Conservation (phyloP, 768 basidiomycete species). For the Suillus weaverae region DNA sequence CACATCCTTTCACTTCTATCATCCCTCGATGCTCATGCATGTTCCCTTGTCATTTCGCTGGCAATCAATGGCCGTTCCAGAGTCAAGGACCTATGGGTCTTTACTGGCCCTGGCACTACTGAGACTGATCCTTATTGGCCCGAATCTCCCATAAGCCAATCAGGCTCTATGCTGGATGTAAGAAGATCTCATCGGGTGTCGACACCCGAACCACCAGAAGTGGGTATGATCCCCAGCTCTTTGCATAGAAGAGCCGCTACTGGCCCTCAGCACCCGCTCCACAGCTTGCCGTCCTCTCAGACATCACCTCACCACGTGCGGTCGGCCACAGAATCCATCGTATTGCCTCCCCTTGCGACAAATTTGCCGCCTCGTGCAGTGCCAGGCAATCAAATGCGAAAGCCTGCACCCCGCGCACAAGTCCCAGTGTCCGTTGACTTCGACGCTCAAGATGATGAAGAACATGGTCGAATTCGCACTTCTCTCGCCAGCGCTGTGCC, state of each 20-base stretch:
- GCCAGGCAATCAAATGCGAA: constrained; percentile 49
- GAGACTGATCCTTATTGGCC: constrained; percentile 34
- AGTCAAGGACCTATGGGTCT: constrained; percentile 78
- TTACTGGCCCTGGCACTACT: constrained; percentile 52
- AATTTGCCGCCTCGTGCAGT: constrained; percentile 24
- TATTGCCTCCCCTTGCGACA: constrained; percentile 20
- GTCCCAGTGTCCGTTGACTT: constrained; percentile 60
- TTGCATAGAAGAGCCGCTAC: constrained; percentile 34
- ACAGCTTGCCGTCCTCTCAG: constrained; percentile 15
- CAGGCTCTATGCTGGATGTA: constrained; percentile 36
- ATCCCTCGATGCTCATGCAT: constrained; percentile 67
- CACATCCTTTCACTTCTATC: constrained; percentile 68
- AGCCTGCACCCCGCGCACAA: constrained; percentile 63
- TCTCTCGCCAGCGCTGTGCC: constrained; percentile 57
- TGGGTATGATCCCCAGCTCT: constrained; percentile 26
- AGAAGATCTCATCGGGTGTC: constrained; percentile 35
- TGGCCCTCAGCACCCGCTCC: constrained; percentile 27
- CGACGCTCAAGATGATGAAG: constrained; percentile 34
- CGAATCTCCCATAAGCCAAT: constrained; percentile 36
- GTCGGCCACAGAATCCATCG: constrained; percentile 34
- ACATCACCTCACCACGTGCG: constrained; percentile 31
- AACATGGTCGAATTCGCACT: constrained; percentile 37
- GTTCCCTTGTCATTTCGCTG: constrained; percentile 66
- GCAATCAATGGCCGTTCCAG: constrained; percentile 72
- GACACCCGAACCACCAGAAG: constrained; percentile 31